Evolutionary conservation across 768 basidiomycete genomes (phyloP).

Genomic region (Hypsizygus marmoreus): DNA sequence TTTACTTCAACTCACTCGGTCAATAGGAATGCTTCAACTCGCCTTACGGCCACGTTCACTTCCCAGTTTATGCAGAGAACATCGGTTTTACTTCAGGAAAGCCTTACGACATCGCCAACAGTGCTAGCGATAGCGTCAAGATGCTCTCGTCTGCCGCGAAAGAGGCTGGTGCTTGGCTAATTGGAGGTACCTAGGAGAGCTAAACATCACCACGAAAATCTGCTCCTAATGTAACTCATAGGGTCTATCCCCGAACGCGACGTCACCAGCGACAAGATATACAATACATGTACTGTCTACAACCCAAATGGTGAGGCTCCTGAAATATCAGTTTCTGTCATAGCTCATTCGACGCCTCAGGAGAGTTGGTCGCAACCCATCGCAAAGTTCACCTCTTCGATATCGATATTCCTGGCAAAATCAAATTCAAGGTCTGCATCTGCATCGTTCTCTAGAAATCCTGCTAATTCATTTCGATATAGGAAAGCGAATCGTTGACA

Average conservation of each 20-base stretch:
- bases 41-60: constrained; percentile 78
- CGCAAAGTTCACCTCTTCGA: constrained; percentile 97
- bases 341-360: constrained; percentile 36
- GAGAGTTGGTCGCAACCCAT: constrained; percentile 83
- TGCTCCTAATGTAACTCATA: constrained; percentile 29
- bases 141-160: constrained; percentile 83
- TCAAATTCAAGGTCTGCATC: constrained; percentile 73
- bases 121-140: constrained; percentile 74
- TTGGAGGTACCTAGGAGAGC: constrained; percentile 66
- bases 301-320: constrained; percentile 63
- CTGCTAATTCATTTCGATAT: constrained; percentile 9
- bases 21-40: constrained; percentile 86
- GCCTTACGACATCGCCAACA: constrained; percentile 55
- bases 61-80: constrained; percentile 81
- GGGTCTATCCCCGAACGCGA: constrained; percentile 94
- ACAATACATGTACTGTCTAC: constrained; percentile 93
- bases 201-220: background rate
- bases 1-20: constrained; percentile 5
- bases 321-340: background rate
- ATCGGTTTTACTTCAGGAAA: constrained; percentile 65
- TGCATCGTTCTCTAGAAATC: background rate
- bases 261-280: constrained; percentile 60
- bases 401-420: constrained; percentile 93
- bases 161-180: constrained; percentile 80
- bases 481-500: constrained; percentile 89